Evolutionary conservation across 1,284 basidiomycete species (phyloP).

Genomic region (Agaricales sp.): DNA sequence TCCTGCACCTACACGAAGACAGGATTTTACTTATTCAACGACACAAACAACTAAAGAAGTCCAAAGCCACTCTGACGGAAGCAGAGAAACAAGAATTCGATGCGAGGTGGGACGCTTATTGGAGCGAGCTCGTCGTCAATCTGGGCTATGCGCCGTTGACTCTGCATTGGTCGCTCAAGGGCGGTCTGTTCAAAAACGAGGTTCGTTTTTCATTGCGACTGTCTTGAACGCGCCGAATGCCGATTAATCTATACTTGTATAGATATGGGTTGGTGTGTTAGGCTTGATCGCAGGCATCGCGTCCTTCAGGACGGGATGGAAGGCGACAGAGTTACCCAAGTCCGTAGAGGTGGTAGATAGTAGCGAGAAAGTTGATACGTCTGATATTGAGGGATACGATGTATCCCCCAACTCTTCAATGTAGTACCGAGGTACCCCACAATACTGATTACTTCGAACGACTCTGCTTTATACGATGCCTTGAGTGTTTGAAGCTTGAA

Average conservation of each 20-base stretch:
- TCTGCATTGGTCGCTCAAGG: constrained; percentile 68
- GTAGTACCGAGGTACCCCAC: too few species aligned
- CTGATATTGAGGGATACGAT: too few species aligned
- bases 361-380: too few species aligned
- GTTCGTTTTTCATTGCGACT: constrained; percentile 24
- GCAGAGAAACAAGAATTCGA: constrained; percentile 47
- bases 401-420: too few species aligned
- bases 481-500: too few species aligned
- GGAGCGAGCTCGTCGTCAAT: constrained; percentile 68
- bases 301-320: constrained; percentile 68
- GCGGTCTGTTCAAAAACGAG: constrained; percentile 55
- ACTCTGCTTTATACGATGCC: too few species aligned
- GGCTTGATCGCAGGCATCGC: constrained; percentile 53
- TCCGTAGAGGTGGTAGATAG: too few species aligned
- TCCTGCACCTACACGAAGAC: constrained; percentile 62
- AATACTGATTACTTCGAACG: not conserved
- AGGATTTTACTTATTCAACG: constrained; percentile 41
- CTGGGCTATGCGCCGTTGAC: constrained; percentile 71
- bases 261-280: constrained; percentile 56
- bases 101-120: constrained; percentile 57
- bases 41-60: constrained; percentile 45
- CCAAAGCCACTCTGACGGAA: constrained; percentile 34
- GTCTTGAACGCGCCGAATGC: too few species aligned
- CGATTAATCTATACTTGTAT: constrained; percentile 5
- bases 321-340: constrained; percentile 49